phyloP scores from a whole-genome alignment of 331 rosid species.

The Malus hybrid region DNA sequence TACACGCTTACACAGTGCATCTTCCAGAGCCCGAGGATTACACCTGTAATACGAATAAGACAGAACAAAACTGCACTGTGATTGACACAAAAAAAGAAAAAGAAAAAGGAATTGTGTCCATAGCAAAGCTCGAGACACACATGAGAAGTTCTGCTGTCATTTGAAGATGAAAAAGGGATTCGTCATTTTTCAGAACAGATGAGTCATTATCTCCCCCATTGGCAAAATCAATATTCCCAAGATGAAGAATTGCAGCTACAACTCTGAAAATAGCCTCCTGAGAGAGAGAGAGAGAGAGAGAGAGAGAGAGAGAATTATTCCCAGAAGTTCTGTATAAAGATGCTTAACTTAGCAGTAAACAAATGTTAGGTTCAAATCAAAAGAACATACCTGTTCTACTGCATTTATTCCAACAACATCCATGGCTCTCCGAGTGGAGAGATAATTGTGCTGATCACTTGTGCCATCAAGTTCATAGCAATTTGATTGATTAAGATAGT shows the following conservation, averaged over 20 bases:
- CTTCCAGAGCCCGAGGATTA: constrained; percentile 54
- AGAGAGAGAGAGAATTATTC: constrained; percentile 8
- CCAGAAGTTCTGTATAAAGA: neutral
- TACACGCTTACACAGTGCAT: constrained; percentile 71
- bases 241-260: constrained; percentile 92
- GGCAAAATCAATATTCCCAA: constrained; percentile 68
- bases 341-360: neutral
- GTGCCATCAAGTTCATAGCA: constrained; percentile 71
- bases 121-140: constrained; percentile 32
- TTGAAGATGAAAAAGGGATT: constrained; percentile 65
- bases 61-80: neutral
- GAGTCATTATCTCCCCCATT: constrained; percentile 68
- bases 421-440: constrained; percentile 88
- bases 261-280: constrained; percentile 90
- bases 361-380: constrained; percentile 9
- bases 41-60: constrained; percentile 52
- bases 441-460: constrained; percentile 71
- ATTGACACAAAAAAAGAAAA: neutral
- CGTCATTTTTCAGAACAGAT: constrained; percentile 63
- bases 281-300: constrained; percentile 10
- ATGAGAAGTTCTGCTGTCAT: constrained; percentile 84
- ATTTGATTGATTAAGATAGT: constrained; percentile 84
- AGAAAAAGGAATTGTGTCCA: constrained; percentile 2
- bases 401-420: constrained; percentile 76
- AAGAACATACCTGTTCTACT: constrained; percentile 63